A percentile compares a stretch with the other conserved stretches of the same genome.
phyloP scores from a whole-genome alignment of 768 basidiomycete species.

The Leccinellum rugosiceps region DNA sequence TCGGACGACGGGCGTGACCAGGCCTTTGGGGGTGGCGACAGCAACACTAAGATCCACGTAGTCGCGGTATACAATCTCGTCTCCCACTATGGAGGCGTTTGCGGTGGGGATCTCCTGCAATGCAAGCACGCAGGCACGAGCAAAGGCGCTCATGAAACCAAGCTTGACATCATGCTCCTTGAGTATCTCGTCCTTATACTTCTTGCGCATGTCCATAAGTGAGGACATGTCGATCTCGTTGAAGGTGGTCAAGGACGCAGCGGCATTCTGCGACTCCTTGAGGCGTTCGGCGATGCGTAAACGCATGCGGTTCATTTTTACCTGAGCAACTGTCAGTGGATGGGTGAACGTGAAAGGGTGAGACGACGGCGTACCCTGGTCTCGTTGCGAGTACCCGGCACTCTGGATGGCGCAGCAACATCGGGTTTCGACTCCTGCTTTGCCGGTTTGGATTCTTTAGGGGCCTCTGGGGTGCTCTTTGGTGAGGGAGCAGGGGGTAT shows the following conservation, averaged over 20 bases:
- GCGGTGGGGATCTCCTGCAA: constrained; percentile 90
- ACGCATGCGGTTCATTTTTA: constrained; percentile 99
- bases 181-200: constrained; percentile 88
- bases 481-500: constrained; percentile 42
- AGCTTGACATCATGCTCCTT: constrained; percentile 95
- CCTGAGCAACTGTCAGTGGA: constrained; percentile 38
- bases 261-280: constrained; percentile 96
- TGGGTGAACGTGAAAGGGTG: background rate
- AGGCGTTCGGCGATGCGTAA: constrained; percentile 94
- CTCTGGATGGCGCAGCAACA: constrained; percentile 33
- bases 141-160: constrained; percentile 98
- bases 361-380: constrained; percentile 59
- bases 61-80: constrained; percentile 90
- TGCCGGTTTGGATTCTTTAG: constrained; percentile 34
- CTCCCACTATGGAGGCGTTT: constrained; percentile 92
- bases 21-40: constrained; percentile 94
- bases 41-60: constrained; percentile 94
- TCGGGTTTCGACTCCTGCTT: constrained; percentile 33
- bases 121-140: constrained; percentile 79
- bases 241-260: constrained; percentile 96
- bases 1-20: constrained; percentile 94
- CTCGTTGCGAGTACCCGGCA: constrained; percentile 68
- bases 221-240: constrained; percentile 99
- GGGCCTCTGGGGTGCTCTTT: constrained; percentile 25
- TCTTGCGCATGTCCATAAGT: constrained; percentile 86